Conservation (phyloP, 208 protist species). For the Trypanosomatidae sp. region DNA sequence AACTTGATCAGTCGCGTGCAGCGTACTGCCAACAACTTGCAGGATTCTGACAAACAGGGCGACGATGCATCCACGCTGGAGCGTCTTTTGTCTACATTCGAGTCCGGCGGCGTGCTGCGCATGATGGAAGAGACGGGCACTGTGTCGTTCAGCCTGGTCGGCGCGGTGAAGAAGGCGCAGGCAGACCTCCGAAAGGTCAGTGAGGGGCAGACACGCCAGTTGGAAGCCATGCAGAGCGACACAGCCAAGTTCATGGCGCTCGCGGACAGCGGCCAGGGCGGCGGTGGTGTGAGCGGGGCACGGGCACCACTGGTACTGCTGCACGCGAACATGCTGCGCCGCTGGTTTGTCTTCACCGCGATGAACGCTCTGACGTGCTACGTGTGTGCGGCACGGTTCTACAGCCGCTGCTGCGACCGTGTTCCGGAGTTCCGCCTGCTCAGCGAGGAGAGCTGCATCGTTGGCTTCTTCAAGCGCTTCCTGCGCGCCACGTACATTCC, state of each 20-base stretch:
- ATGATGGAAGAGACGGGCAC: constrained; percentile 76
- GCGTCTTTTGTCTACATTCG: constrained; percentile 51
- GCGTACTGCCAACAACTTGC: constrained; percentile 44
- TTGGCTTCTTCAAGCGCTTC: constrained; percentile 70
- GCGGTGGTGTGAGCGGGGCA: constrained; percentile 17
- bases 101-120: constrained; percentile 61
- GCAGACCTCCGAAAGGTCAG: constrained; percentile 39
- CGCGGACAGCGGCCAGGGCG: constrained; percentile 24
- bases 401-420: constrained; percentile 53
- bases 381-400: constrained; percentile 65
- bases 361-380: constrained; percentile 91
- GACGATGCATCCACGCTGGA: constrained; percentile 56
- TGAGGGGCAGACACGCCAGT: constrained; percentile 48
- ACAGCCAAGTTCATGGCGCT: constrained; percentile 33
- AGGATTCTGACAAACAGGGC: constrained; percentile 22
- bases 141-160: constrained; percentile 79
- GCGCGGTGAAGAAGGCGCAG: constrained; percentile 69
- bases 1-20: constrained; percentile 55
- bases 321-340: constrained; percentile 54
- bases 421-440: constrained; percentile 41
- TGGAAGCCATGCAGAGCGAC: constrained; percentile 45
- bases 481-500: constrained; percentile 70
- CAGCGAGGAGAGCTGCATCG: constrained; percentile 51
- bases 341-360: constrained; percentile 82
- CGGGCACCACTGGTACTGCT: constrained; percentile 43